phyloP scores from a whole-genome alignment of 495 filamentous ascomycete genomes.

The Daldinia loculata region DNA sequence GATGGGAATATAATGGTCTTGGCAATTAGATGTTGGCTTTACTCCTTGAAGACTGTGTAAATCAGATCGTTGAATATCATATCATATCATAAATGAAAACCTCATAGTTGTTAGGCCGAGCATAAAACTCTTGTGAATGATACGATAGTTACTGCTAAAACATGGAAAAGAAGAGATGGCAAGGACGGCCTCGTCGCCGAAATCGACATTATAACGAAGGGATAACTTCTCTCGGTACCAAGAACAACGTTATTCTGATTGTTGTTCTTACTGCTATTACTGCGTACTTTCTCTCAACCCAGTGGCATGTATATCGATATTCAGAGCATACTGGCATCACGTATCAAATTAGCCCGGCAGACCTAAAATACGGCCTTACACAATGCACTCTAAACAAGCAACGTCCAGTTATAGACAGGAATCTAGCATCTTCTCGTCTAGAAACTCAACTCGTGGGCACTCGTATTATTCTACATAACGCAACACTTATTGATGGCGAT shows the following conservation, averaged over 20 bases:
- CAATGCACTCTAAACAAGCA: constrained; percentile 31
- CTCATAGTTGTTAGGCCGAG: background rate
- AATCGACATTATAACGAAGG: constrained; percentile 1
- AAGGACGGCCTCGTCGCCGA: constrained; percentile 7
- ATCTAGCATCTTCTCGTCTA: constrained; percentile 27
- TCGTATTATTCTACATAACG: constrained; percentile 45
- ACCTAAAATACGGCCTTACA: constrained; percentile 24
- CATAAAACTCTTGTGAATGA: constrained; percentile 6
- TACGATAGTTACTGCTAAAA: background rate
- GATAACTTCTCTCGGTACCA: constrained; percentile 5
- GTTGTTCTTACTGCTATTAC: constrained; percentile 22
- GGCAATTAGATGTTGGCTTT: background rate
- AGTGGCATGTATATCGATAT: constrained; percentile 9
- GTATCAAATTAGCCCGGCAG: constrained; percentile 8
- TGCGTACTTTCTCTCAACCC: constrained; percentile 24
- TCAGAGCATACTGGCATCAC: background rate
- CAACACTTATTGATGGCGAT: constrained; percentile 52
- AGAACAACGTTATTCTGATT: constrained; percentile 20
- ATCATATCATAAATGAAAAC: constrained; percentile 6
- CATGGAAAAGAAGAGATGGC: constrained; percentile 26
- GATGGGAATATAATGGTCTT: background rate
- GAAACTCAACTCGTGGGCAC: constrained; percentile 2
- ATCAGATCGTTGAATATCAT: background rate
- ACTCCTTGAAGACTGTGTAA: background rate
- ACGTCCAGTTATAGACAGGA: constrained; percentile 25